Base-by-base conservation (phyloP, 495 filamentous ascomycete genomes). In the Xylaria castorea region DNA sequence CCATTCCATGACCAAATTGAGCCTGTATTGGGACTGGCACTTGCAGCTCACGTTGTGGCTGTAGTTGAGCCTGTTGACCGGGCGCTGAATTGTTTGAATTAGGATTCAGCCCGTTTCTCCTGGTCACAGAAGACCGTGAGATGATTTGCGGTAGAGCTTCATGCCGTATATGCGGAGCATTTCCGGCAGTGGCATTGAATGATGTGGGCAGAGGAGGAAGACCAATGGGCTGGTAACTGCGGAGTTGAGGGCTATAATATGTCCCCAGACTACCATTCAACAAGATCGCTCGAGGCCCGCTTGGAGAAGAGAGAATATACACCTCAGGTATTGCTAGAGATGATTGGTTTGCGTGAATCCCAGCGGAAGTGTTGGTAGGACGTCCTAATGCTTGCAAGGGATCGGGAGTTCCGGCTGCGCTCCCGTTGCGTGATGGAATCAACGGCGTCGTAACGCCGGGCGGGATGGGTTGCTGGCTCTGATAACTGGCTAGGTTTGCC, bases 301-400 rank as follows among this genome's bases (percentile, higher is more conserved):
- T 80, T 1, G 90, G 89, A 2, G 90, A 91, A 4, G 85, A 88
- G 11, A 92, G 78, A 50, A 92, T 83, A 75, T 91, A 92, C 5
- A 90, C 86, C 68, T 87, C 83, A 5, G 88, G 80, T 6, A 80
- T 80, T 12, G 71, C 62, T 64, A 77, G 75, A 16, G 73, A 53
- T 4, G 72, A 36, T 22, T 76, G 77, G n/a, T 67, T 30, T 25
- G 73, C 70, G 14, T 57, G 46, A 53, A 34, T 65, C 32, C 67
- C 9, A 51, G 72, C 73, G 22, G 46, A 67, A 9, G 73, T 60
- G 73, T 36, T 76, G 34, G 70, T 71, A 71, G 73, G 44, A 67
- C 66, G 76, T 63, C 66, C 74, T 53, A 34, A 70, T 67, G 74
- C 78, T 77, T 51, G 77, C 34, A 64, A 72, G 0, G 79, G 80